phyloP scores from a whole-genome alignment of 2,329 filamentous ascomycete genomes.

The Trichoderma aggressivum region DNA sequence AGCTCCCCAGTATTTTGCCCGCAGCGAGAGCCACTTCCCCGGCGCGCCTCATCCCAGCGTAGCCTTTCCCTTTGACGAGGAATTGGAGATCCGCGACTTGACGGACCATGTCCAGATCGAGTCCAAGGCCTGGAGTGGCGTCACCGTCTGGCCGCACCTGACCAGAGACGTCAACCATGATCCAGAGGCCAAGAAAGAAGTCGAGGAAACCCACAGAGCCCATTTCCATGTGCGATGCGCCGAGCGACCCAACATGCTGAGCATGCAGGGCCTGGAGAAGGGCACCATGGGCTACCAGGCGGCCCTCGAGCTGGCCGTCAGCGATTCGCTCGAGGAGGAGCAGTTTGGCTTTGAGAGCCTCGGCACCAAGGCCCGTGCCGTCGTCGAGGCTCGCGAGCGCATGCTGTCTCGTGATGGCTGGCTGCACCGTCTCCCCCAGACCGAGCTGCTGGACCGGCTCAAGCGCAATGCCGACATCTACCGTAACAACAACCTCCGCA shows the following conservation, averaged over 20 bases:
- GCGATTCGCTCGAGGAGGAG: conserved; percentile 62
- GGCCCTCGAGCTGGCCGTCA: conserved; percentile 62
- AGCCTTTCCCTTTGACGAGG: conserved; percentile 65
- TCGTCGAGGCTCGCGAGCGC: conserved; percentile 56
- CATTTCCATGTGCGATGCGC: conserved; percentile 58
- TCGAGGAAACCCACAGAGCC: conserved; percentile 45
- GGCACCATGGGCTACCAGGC: conserved; percentile 68
- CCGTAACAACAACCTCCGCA: conserved; percentile 48
- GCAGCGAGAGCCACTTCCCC: conserved; percentile 56
- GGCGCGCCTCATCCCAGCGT: conserved; percentile 61
- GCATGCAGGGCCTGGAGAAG: conserved; percentile 67
- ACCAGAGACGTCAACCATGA: conserved; percentile 49
- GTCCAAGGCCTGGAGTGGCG: conserved; percentile 59
- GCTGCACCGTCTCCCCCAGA: conserved; percentile 55
- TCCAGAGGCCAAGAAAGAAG: conserved; percentile 41
- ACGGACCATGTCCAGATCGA: conserved; percentile 63
- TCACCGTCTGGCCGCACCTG: conserved; percentile 62
- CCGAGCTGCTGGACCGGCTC: conserved; percentile 56
- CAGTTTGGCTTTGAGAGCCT: conserved; percentile 58
- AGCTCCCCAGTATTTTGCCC: conserved; percentile 68
- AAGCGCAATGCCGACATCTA: conserved; percentile 55
- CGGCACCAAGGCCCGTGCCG: conserved; percentile 51
- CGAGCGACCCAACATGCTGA: conserved; percentile 68
- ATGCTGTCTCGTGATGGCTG: conserved; percentile 52
- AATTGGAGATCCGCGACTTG: conserved; percentile 58